These are phyloP conservation scores for Xylaria digitata DNA, from an alignment of 2,329 filamentous ascomycete species.

Conservation along the genomic window DNA sequence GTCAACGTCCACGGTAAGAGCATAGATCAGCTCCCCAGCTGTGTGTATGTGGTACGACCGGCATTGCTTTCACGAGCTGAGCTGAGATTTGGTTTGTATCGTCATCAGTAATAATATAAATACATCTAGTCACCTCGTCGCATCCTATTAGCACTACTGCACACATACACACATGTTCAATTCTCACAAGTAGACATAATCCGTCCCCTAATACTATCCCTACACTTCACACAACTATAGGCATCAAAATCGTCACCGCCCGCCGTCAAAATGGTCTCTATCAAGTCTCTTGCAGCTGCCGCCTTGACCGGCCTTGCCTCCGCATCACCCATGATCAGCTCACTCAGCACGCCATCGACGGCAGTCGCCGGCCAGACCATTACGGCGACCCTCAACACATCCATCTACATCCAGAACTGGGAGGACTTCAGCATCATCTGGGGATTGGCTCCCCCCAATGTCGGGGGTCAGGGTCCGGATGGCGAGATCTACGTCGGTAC, in stretches of 20 bases:
- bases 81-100: slow-evolving; percentile 11
- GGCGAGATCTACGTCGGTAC: slow-evolving; percentile 45
- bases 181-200: neutral
- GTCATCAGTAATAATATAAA: slow-evolving; percentile 13
- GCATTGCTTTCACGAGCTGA: neutral
- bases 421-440: slow-evolving; percentile 51
- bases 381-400: slow-evolving; percentile 44
- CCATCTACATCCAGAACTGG: slow-evolving; percentile 52
- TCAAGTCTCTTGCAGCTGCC: slow-evolving; percentile 44
- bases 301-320: slow-evolving; percentile 42
- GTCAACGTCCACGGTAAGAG: slow-evolving; percentile 14
- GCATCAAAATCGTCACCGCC: neutral
- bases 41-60: neutral
- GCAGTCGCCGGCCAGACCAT: slow-evolving; percentile 45
- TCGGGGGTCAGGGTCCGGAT: slow-evolving; percentile 32
- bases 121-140: neutral
- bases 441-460: slow-evolving; percentile 41
- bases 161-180: neutral
- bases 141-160: neutral
- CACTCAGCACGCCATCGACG: slow-evolving; percentile 41
- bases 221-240: neutral
- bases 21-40: slow-evolving; percentile 10
- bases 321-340: slow-evolving; percentile 41
- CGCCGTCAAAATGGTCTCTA: slow-evolving; percentile 45
- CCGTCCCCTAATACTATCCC: neutral